Percentiles rank a stretch among this genome's conserved stretches.
Evolutionary conservation across 2,329 filamentous ascomycete species (phyloP).

Genomic region (Cephalotrichum gorgonifer): DNA sequence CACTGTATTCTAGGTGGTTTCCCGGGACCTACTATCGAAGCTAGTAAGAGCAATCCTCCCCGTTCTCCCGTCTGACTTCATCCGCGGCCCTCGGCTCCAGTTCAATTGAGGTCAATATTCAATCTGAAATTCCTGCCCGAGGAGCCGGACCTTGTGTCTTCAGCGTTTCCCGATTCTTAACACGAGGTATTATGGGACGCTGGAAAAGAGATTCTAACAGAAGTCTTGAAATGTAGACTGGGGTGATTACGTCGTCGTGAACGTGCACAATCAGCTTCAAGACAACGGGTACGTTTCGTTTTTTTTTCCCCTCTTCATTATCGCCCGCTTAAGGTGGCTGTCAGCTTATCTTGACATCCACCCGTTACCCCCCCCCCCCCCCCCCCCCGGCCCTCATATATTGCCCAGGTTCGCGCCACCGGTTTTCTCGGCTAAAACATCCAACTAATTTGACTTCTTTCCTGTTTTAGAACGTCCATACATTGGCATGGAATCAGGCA

Average conservation of each 20-base stretch:
- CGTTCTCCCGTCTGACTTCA: neutral
- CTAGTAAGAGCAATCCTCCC: constrained; percentile 9
- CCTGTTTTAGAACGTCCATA: constrained; percentile 1
- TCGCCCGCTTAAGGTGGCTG: neutral
- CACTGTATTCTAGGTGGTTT: constrained; percentile 7
- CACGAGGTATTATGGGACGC: too few relatives aligned
- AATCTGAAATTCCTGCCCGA: too few relatives aligned
- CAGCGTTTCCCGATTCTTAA: neutral
- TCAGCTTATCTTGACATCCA: too few relatives aligned
- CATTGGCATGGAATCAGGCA: constrained; percentile 7
- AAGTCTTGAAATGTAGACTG: constrained; percentile 19
- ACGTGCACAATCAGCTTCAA: constrained; percentile 49
- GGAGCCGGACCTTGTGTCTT: neutral
- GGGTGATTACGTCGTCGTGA: constrained; percentile 53
- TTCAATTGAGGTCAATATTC: neutral
- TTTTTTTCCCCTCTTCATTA: neutral
- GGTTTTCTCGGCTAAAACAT: constrained; percentile 1
- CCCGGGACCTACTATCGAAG: constrained; percentile 41
- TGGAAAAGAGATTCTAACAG: neutral
- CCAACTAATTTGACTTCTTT: neutral
- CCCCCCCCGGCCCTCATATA: neutral
- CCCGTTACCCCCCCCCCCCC: too few relatives aligned
- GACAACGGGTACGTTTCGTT: constrained; percentile 4
- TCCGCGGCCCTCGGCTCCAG: neutral
- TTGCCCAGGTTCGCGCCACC: neutral